phyloP scores from a whole-genome alignment of 164 flowering plant species.

The Vitis riparia region DNA sequence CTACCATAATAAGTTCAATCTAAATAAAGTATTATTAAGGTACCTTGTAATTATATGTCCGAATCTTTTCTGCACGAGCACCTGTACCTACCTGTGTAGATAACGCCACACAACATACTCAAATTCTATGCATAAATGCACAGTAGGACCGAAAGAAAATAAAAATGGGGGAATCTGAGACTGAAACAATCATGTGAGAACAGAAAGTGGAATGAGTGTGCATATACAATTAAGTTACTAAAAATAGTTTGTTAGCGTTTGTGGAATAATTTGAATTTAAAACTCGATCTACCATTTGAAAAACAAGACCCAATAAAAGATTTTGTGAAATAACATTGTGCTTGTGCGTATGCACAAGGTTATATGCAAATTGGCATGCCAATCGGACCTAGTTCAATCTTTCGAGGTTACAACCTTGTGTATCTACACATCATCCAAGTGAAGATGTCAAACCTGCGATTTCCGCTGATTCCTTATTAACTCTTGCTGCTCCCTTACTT shows the following conservation, averaged over 20 bases:
- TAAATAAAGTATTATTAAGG: background rate
- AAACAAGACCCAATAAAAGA: too few species aligned
- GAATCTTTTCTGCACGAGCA: slow-evolving; percentile 90
- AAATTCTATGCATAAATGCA: background rate
- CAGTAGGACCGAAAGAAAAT: background rate
- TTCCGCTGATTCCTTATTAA: slow-evolving; percentile 67
- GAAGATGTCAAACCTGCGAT: slow-evolving; percentile 59
- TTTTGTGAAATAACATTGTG: too few species aligned
- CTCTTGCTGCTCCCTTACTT: slow-evolving; percentile 91
- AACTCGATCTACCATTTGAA: too few species aligned
- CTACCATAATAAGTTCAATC: background rate
- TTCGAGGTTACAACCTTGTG: background rate
- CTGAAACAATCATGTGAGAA: too few species aligned
- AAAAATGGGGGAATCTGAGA: too few species aligned
- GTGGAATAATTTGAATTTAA: too few species aligned
- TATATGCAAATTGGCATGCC: too few species aligned
- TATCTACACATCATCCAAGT: background rate
- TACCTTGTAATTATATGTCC: slow-evolving; percentile 98
- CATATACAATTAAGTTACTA: too few species aligned
- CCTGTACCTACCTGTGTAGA: slow-evolving; percentile 82
- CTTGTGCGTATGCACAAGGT: too few species aligned
- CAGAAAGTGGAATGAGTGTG: too few species aligned
- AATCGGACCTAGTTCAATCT: too few species aligned
- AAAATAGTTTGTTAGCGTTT: too few species aligned
- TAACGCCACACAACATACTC: background rate